Conservation (phyloP, 75 land plant species). For the Picea glauca region DNA sequence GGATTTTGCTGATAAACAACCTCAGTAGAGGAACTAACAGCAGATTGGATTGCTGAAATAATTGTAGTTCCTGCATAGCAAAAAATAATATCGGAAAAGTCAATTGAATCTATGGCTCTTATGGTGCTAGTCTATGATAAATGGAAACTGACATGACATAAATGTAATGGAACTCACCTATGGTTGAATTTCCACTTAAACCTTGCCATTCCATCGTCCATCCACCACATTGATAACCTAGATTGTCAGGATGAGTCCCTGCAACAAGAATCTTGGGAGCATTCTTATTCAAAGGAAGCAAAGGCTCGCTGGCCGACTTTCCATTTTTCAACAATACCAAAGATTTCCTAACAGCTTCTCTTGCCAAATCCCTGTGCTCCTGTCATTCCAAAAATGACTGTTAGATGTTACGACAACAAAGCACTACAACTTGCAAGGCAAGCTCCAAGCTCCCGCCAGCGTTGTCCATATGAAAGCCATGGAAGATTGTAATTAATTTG, state of each 20-base stretch:
- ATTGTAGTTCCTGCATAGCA: constrained; percentile 58
- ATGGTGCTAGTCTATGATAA: not conserved
- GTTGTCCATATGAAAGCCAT: too few species aligned
- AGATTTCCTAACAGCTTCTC: constrained; percentile 90
- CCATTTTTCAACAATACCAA: constrained; percentile 84
- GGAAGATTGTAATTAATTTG: too few species aligned
- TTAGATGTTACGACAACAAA: too few species aligned
- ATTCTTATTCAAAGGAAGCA: constrained; percentile 61
- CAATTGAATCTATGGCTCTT: not conserved
- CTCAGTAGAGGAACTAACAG: constrained; percentile 43
- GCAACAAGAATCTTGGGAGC: constrained; percentile 72
- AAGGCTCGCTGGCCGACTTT: constrained; percentile 17
- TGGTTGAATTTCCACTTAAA: constrained; percentile 41
- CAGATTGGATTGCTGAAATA: constrained; percentile 36
- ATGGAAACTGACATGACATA: not conserved
- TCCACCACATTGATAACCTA: constrained; percentile 88
- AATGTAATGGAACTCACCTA: constrained; percentile 13
- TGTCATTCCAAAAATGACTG: constrained; percentile 8
- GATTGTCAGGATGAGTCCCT: constrained; percentile 72
- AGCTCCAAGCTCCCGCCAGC: too few species aligned
- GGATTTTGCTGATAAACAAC: constrained; percentile 57
- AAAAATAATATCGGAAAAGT: not conserved
- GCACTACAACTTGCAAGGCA: too few species aligned
- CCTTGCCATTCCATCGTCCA: constrained; percentile 93
- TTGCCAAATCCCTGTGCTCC: constrained; percentile 72